These are phyloP conservation scores for Pseudopyricularia javanii DNA, from an alignment of 2,329 filamentous ascomycete species.

Conservation along the genomic window DNA sequence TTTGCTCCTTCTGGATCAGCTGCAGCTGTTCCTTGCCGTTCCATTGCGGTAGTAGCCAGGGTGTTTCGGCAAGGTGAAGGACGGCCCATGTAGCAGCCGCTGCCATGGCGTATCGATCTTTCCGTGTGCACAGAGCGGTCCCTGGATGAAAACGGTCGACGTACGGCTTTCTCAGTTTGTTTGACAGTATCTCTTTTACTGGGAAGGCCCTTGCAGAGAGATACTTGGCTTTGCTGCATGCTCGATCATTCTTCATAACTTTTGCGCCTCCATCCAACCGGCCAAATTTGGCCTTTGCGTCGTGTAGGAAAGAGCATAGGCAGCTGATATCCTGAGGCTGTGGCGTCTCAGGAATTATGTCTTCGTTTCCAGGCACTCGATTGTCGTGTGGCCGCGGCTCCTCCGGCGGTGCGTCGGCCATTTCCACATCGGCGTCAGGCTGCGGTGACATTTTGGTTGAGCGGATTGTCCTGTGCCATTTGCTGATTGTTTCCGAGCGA, in stretches of 20 bases:
- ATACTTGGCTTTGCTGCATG: background rate
- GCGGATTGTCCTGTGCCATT: background rate
- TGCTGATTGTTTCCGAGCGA: background rate
- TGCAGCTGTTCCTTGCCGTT: background rate
- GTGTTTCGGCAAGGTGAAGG: background rate
- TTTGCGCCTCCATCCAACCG: background rate
- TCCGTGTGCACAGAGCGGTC: background rate
- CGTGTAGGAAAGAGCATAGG: background rate
- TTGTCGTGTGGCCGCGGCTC: background rate
- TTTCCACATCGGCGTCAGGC: background rate
- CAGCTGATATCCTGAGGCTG: background rate
- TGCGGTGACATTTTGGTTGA: background rate
- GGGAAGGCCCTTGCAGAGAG: background rate
- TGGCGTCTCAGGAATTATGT: background rate
- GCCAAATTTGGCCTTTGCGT: background rate
- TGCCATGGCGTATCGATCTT: slow-evolving; percentile 2
- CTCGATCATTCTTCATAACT: background rate
- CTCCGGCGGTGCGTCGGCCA: background rate
- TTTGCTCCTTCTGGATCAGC: background rate
- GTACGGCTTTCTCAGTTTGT: background rate
- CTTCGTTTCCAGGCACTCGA: background rate
- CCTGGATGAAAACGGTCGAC: background rate
- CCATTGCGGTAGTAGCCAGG: background rate
- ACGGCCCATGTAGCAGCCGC: slow-evolving; percentile 1
- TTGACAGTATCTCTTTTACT: background rate